Conservation (phyloP, 129 eudicot species). For the Apium graveolens region DNA sequence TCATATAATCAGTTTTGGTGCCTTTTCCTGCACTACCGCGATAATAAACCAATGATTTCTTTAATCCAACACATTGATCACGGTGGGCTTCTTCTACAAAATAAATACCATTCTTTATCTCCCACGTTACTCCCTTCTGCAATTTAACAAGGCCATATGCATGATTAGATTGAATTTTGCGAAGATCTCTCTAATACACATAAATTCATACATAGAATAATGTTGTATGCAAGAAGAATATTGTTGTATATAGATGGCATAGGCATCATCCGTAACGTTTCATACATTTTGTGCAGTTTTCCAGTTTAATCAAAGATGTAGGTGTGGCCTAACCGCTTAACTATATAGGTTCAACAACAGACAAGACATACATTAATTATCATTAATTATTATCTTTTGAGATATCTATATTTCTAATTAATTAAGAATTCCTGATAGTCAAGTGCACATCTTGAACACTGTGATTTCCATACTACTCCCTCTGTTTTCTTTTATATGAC, state of each 20-base stretch:
- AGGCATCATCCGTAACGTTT: background rate
- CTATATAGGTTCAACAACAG: background rate
- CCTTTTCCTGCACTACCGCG: conserved; percentile 84
- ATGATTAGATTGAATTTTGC: background rate
- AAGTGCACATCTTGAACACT: background rate
- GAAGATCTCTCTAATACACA: background rate
- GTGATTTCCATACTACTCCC: too few species aligned
- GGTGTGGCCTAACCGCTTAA: background rate
- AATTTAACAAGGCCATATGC: background rate
- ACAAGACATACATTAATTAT: background rate
- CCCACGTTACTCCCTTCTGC: conserved; percentile 57
- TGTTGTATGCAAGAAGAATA: background rate
- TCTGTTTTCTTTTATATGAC: too few species aligned
- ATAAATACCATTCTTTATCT: conserved; percentile 94
- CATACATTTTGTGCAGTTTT: background rate
- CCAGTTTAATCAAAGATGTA: background rate
- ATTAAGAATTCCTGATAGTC: background rate
- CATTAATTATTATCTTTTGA: too few species aligned
- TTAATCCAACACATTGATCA: conserved; percentile 50
- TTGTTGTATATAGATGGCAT: background rate
- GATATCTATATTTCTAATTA: too few species aligned
- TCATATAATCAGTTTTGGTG: conserved; percentile 87
- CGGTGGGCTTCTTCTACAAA: conserved; percentile 70
- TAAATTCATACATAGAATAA: background rate
- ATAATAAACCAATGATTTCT: conserved; percentile 71